Percentiles rank a stretch among this genome's conserved stretches.
Conservation (phyloP, 768 basidiomycete genomes). For the button mushroom (Agaricus bisporus) region DNA sequence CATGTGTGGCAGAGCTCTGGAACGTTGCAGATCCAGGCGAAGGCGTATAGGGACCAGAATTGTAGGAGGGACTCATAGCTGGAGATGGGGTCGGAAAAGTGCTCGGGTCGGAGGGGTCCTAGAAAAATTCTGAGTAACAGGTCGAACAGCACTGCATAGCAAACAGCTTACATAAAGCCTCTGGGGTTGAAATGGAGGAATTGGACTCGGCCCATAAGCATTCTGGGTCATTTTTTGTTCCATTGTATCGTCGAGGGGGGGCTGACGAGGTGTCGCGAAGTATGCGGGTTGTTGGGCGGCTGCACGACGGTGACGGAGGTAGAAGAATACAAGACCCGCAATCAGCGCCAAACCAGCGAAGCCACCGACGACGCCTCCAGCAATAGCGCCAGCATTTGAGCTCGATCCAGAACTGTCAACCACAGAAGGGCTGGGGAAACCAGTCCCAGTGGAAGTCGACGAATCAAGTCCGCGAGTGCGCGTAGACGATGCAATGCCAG, state of each 20-base stretch:
- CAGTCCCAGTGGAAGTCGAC: conserved; percentile 1
- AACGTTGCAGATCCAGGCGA: conserved; percentile 14
- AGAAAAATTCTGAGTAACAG: neutral
- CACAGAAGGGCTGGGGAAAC: neutral
- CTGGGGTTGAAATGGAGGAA: conserved; percentile 22
- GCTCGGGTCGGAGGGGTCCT: conserved; percentile 36
- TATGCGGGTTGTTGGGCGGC: conserved; percentile 3
- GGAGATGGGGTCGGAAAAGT: conserved; percentile 27
- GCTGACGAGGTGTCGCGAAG: conserved; percentile 4
- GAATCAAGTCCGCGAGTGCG: conserved; percentile 8
- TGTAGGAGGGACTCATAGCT: conserved; percentile 12
- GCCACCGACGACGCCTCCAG: conserved; percentile 58
- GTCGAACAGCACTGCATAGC: neutral
- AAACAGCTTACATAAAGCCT: conserved; percentile 30
- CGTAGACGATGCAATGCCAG: conserved; percentile 20
- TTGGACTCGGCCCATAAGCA: conserved; percentile 13
- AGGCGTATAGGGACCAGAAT: neutral
- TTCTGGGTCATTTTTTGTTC: conserved; percentile 16
- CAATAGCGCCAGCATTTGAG: conserved; percentile 29
- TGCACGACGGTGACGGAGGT: conserved; percentile 19
- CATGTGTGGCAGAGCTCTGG: conserved; percentile 2
- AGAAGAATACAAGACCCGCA: conserved; percentile 26
- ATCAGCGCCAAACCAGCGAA: conserved; percentile 41
- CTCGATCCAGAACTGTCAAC: neutral
- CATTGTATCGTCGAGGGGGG: conserved; percentile 14